phyloP scores from a whole-genome alignment of 306 rosid species.

The Malus fusca region DNA sequence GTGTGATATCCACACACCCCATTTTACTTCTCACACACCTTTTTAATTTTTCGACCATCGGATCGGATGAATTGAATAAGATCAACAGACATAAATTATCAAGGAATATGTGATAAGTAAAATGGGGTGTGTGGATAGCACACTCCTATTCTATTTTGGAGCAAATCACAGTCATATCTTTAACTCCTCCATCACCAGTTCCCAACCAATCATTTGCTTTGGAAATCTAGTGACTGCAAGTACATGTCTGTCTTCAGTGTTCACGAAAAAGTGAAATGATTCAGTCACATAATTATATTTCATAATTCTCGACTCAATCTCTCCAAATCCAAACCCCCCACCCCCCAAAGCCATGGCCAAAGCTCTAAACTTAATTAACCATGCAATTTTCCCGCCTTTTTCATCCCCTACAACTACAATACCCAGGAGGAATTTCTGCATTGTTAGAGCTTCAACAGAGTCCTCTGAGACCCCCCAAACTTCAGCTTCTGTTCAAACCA shows the following conservation, averaged over 20 bases:
- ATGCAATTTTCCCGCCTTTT: conserved; percentile 28
- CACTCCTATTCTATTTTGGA: too few relatives aligned
- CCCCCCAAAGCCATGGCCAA: conserved; percentile 36
- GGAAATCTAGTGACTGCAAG: neutral
- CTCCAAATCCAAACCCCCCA: neutral
- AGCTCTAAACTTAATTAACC: conserved; percentile 37
- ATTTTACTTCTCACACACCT: too few relatives aligned
- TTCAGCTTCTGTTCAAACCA: conserved; percentile 36
- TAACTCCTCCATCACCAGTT: neutral
- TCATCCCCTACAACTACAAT: conserved; percentile 19
- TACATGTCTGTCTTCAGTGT: neutral
- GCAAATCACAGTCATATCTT: conserved; percentile 3
- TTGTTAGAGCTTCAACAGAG: conserved; percentile 51
- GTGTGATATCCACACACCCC: too few relatives aligned
- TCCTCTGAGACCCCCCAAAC: conserved; percentile 29
- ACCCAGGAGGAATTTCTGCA: conserved; percentile 23
- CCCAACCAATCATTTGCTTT: neutral
- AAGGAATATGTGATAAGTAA: too few relatives aligned
- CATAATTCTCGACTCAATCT: too few relatives aligned
- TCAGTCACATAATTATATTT: neutral
- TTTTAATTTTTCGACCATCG: too few relatives aligned
- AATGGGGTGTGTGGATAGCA: too few relatives aligned
- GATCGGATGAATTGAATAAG: too few relatives aligned
- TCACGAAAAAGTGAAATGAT: neutral
- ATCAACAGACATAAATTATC: too few relatives aligned